Conservation (phyloP, 176 grass and related monocot genomes). For the Juncus effusus region DNA sequence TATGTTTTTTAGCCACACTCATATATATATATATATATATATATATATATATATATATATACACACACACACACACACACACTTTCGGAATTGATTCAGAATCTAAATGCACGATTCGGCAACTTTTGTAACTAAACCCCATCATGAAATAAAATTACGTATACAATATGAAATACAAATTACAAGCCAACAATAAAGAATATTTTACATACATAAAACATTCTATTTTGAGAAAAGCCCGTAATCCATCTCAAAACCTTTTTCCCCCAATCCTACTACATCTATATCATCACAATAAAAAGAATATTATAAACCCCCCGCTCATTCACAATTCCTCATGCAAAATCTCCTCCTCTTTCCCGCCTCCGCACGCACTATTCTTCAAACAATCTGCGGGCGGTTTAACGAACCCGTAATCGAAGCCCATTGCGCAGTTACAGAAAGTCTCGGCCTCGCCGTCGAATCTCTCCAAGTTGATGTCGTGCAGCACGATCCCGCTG, state of each 20-base stretch:
- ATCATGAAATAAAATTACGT: too few species aligned
- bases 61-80: too few species aligned
- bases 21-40: too few species aligned
- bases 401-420: constrained; percentile 44
- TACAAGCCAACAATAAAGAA: too few species aligned
- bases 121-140: too few species aligned
- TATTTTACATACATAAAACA: too few species aligned
- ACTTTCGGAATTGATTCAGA: too few species aligned
- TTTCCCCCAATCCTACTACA: constrained; percentile 14
- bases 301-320: neutral
- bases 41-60: too few species aligned
- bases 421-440: constrained; percentile 76
- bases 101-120: too few species aligned
- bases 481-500: constrained; percentile 59
- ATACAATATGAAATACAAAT: too few species aligned
- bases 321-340: constrained; percentile 6
- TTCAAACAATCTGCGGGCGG: constrained; percentile 75
- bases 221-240: constrained; percentile 2
- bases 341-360: constrained; percentile 14
- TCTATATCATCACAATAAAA: constrained; percentile 21
- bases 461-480: constrained; percentile 53
- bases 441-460: constrained; percentile 48
- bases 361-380: constrained; percentile 36
- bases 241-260: constrained; percentile 13
- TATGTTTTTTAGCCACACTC: too few species aligned